Evolutionary conservation across 2,329 filamentous ascomycete genomes (phyloP), one percentile per base, ranked within the genome.

Genomic region (Drechslerella dactyloides): DNA sequence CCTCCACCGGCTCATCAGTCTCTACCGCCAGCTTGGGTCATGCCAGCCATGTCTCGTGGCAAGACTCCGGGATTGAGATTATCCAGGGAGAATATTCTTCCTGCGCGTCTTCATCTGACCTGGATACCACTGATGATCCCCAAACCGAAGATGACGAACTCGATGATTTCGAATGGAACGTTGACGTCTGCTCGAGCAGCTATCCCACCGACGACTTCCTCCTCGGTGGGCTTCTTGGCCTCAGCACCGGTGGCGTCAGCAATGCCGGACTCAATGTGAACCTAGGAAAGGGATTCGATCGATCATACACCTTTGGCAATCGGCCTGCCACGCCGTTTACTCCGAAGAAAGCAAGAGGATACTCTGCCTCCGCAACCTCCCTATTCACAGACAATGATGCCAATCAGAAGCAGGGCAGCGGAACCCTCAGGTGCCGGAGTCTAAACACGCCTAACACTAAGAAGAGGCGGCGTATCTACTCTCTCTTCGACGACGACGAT

Each of bases 61-160:
- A 72, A 11, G 68, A 72, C 24, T 46, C 68, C 11, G 69, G 63
- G 0, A 73, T 73, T 51, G 69, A 73, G 23, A 62, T 73, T 21
- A 66, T 73, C 33, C 61, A 73, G 40, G 69, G 69, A 46, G 69
- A 73, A 51, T 73, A 73, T 24, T 73, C 69, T 24, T 73, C 69
- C 30, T 66, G 62, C 19, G 57, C 63, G 10, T 73, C 69, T 27
- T 42, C 51, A 6, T 68, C 69, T 17, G 69, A 73, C 50, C 50
- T 68, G 24, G 69, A 66, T 35, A 73, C 62, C 8, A 72, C 68
- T n/a, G 63, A 66, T 37, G 69, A 73, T 33, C 63, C 63, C 42
- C 69, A 68, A 33, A 73, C 69, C 35, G 69, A 73, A 30, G 69
- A 73, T 46, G 69, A 73, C 21, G 63, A 68, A 11, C 37, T 54